Evolutionary conservation across 2,329 filamentous ascomycete species (phyloP), one percentile per base, ranked within the genome.

Genomic region (Aspergillus fumigatus): DNA sequence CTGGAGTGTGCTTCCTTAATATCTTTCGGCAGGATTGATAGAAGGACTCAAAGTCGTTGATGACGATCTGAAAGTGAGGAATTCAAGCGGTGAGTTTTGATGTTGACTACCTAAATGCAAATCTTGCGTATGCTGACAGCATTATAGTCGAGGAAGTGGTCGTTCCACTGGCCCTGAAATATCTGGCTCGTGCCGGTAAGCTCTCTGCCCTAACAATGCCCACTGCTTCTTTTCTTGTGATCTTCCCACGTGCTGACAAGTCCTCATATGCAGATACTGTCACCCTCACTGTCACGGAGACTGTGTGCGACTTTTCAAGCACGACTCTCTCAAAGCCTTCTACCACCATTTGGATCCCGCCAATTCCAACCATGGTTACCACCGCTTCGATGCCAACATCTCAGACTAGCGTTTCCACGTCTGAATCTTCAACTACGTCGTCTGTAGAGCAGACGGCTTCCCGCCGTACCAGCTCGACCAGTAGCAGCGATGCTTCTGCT

Each of bases 201-300:
- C 6, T 23, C 23, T 45, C n/a, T 25, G 50, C 17, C 26, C 49
- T 35, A 10, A 56, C n/a, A 48, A 43, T 38, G 53, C 52, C 29
- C 53, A 48, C 45, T 53, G 60, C 60, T 53, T 27, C 41, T 41
- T 11, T 48, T 10, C 10, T 7, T 25, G n/a, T 6, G 9, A n/a
- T 8, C 6, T 19, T 2, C 26, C 6, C 21, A 53, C 23, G 35
- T 25, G 27, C 32, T 59, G 38, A 61, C 38, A 35, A 10, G 27
- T 26, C 14, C 25, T 27, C 25, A 38, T 35, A 35, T 38, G 32
- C 14, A 56, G 50, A 27, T 17, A 19, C 38, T 32, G 55, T 53
- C 38, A 62, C 61, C 19, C 59, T 67, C 8, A 68, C 66, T 17
- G 53, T 65, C 19, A 69, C 65, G 17, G 59, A 63, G n/a, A 70